Base-by-base conservation (phyloP, 2,329 filamentous ascomycete species). In the Chaetomiaceae sp. region DNA sequence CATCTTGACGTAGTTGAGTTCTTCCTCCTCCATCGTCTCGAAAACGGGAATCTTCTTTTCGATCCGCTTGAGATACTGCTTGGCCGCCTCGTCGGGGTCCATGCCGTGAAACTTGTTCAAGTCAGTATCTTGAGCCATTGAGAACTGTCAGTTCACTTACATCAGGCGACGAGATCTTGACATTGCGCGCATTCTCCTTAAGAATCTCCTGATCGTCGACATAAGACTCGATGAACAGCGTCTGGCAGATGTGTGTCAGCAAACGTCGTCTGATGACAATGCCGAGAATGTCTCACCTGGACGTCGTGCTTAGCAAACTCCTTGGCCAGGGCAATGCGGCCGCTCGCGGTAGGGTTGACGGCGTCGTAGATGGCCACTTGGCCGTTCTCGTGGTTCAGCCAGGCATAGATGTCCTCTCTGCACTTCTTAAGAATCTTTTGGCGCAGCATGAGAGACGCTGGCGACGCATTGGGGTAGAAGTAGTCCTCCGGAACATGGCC, bases 301-400 rank as follows among this genome's bases (percentile, higher is more conserved):
- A 99, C 91, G 66, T 96, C 89, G 68, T 96, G 90, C 73, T 96
- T 97, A n/a, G 89, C 87, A 68, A 99, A 96, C 66, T 99, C 94
- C 71, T 95, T 96, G 5, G 91, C 91, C 17, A 99, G 76, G 11
- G 90, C 88, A 52, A 87, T 83, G 43, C 94, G 84, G 15, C 91
- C 91, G 54, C 81, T 84, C 19, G 89, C 85, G 19, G 94, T 85
- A 4, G 92, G 91, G 65, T 99, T 99, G 17, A 99, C 95, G 25
- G 95, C 94, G 71, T 99, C 94, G 68, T 97, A 99, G 56, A 99
- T 97, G 52, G 94, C 94, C 51, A 99, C 92, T 68, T 99, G 94
- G 12, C 94, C 94, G 64, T 97, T 97, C 66, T 97, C 94, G 62
- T 96, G 88, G 65, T 97, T 95, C 40, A 99, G 75, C 78, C 96